Evolutionary conservation across 2,329 filamentous ascomycete species (phyloP).

Genomic region (Lasiodiplodia gonubiensis): DNA sequence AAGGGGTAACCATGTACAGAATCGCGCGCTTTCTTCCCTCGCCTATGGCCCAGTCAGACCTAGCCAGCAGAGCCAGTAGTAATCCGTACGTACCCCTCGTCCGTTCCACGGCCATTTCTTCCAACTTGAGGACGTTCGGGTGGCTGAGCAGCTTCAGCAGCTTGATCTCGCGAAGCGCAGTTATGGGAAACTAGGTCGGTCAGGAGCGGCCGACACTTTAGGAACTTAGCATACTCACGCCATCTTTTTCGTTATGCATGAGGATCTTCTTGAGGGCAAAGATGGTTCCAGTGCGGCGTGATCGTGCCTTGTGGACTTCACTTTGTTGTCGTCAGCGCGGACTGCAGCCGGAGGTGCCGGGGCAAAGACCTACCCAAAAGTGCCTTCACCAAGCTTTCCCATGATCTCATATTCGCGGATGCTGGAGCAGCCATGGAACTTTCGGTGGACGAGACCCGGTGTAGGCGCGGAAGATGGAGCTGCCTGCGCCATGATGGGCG

Average conservation of each 20-base stretch:
- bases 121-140: constrained; percentile 81
- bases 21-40: constrained; percentile 69
- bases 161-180: constrained; percentile 95
- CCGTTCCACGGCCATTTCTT: constrained; percentile 94
- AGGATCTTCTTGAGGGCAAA: constrained; percentile 98
- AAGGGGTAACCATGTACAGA: constrained; percentile 98
- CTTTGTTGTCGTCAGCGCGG: constrained; percentile 46
- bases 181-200: constrained; percentile 81
- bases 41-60: constrained; percentile 51
- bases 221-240: constrained; percentile 58
- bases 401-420: constrained; percentile 80
- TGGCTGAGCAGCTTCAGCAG: constrained; percentile 94
- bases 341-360: constrained; percentile 23
- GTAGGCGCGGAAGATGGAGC: constrained; percentile 49
- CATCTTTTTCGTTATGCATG: constrained; percentile 99
- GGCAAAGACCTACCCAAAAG: constrained; percentile 73
- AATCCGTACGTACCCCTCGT: constrained; percentile 61
- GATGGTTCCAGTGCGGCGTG: constrained; percentile 72
- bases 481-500: constrained; percentile 24
- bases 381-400: constrained; percentile 89
- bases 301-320: constrained; percentile 89
- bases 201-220: constrained; percentile 24
- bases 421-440: constrained; percentile 84
- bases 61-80: constrained; percentile 61
- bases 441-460: constrained; percentile 55